A percentile compares a stretch with the other conserved stretches of the same genome.
Evolutionary conservation across 139 green algal genomes (phyloP).

Genomic region (Microglena sp.): DNA sequence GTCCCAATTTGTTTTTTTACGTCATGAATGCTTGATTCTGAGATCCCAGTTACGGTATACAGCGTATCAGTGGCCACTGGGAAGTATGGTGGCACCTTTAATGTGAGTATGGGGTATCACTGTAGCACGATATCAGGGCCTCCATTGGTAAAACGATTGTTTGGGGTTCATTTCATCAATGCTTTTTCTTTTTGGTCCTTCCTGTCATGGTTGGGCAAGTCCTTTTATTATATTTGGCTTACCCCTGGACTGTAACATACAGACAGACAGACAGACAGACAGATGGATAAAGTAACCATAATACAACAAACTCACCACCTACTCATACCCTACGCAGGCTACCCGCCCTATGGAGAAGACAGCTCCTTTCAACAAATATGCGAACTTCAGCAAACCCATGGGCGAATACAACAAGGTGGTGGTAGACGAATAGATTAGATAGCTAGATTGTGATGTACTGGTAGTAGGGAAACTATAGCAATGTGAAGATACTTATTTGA

Average conservation of each 20-base stretch:
- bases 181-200: no score
- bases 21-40: slow-evolving; percentile 13
- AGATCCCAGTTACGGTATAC: slow-evolving; percentile 39
- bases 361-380: slow-evolving; percentile 24
- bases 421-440: slow-evolving; percentile 23
- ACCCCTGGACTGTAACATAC: no score
- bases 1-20: no score
- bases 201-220: no score
- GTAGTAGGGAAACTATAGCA: no score
- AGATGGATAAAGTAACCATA: background rate
- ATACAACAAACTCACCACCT: background rate
- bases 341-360: slow-evolving; percentile 16
- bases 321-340: background rate
- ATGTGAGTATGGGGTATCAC: no score
- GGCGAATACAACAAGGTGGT: slow-evolving; percentile 32
- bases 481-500: no score
- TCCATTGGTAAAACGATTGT: no score
- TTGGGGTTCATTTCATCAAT: no score
- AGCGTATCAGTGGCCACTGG: slow-evolving; percentile 30
- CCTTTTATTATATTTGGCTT: no score
- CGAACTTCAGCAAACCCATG: slow-evolving; percentile 39
- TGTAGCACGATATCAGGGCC: no score
- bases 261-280: background rate
- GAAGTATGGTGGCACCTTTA: slow-evolving; percentile 15
- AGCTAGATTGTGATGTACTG: no score